These are phyloP conservation scores for Stipa capillata DNA, from an alignment of 176 grass and related monocot genomes.

Conservation along the genomic window DNA sequence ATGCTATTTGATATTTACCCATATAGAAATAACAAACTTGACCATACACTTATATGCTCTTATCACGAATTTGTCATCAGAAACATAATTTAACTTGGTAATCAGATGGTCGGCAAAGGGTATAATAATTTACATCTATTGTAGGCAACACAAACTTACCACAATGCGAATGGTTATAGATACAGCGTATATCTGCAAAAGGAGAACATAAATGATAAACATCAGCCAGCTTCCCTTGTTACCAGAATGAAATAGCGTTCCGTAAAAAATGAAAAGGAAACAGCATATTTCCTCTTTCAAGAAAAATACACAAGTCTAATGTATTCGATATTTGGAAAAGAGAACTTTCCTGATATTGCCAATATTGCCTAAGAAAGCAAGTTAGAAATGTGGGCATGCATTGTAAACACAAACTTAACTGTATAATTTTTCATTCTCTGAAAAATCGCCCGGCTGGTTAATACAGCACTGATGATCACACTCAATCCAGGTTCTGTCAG, in stretches of 20 bases:
- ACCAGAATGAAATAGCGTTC: conserved; percentile 14
- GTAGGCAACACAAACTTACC: conserved; percentile 42
- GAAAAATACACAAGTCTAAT: not conserved
- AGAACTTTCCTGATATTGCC: not conserved
- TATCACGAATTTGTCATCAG: not conserved
- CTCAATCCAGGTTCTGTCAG: conserved; percentile 58
- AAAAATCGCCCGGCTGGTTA: conserved; percentile 54
- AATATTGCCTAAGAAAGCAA: not conserved
- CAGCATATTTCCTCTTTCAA: not conserved
- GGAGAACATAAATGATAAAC: not conserved
- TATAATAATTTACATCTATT: not conserved
- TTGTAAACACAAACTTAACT: conserved; percentile 23
- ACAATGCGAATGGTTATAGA: conserved; percentile 59
- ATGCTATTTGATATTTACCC: not conserved
- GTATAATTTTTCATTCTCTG: conserved; percentile 69
- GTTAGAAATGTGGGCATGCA: not conserved
- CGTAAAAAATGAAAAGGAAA: not conserved
- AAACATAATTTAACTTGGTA: not conserved
- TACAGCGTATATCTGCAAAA: conserved; percentile 57
- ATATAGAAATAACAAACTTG: not conserved
- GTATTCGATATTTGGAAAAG: not conserved
- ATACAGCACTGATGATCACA: conserved; percentile 57
- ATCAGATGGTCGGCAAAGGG: not conserved
- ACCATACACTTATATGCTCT: not conserved
- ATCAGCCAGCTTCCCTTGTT: conserved; percentile 2